Base-by-base conservation (phyloP, 2,329 filamentous ascomycete genomes). In the Colletotrichum shisoi region DNA sequence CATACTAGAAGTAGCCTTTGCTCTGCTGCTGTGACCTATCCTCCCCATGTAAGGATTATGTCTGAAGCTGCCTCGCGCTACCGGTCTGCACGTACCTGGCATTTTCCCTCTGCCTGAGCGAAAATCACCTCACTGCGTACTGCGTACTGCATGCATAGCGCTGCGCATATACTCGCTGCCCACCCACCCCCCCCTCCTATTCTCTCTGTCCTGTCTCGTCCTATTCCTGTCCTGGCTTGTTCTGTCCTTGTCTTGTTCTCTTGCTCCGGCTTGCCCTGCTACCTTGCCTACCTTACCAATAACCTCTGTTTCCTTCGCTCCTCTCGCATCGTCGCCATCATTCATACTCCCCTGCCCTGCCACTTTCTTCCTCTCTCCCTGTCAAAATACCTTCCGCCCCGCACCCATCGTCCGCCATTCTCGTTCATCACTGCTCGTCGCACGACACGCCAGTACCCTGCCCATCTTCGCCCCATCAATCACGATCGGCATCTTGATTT, bases 41-140 rank as follows among this genome's bases (percentile, higher is more conserved):
- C 24, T 17, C 31, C 44, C 53, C 31, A 34, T 17, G 13, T 12
- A 44, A 56, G 40, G 27, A 34, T 34, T 34, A 34, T 51, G n/a
- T 54, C 40, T 59, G 56, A 61, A 65, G 62, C 48, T 65, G 62
- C 62, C 57, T 65, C 57, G 62, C 62, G 42, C 62, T 65, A 65
- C 70, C 71, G 71, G 59, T 61, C 69, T 72, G 70, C 69, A 70
- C 69, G 70, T 72, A 61, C 73, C 73, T 74, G 71, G 72, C 71
- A 74, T 73, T 70, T 63, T 67, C 53, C 67, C 69, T 49, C 42
- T 24, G 45, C 62, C 42, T 61, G 44, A 68, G 56, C 53, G 27
- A 60, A 68, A 68, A 68, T 60, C 65, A 68, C 65, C 65, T 68
- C 65, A 68, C 65, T 68, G 45, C 51, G 54, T 51, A 48, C 45